Evolutionary conservation across 2,329 filamentous ascomycete genomes (phyloP).

Genomic region (Cladophialophora chaetospira): DNA sequence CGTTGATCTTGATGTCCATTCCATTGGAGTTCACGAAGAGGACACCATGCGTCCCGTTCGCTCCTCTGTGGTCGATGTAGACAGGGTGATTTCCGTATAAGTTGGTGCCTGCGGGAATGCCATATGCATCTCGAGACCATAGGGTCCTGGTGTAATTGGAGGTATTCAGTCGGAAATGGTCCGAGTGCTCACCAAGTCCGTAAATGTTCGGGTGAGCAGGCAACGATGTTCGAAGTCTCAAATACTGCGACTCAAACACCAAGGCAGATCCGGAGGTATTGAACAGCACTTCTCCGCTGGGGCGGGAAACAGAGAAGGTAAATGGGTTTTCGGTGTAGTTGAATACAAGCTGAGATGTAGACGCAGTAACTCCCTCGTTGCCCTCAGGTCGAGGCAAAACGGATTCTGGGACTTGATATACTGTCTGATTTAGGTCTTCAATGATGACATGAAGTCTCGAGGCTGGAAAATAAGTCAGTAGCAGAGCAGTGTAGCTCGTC

Average conservation of each 20-base stretch:
- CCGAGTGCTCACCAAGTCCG: slow-evolving; percentile 76
- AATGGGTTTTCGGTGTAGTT: slow-evolving; percentile 61
- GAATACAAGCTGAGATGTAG: slow-evolving; percentile 47
- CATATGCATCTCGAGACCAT: slow-evolving; percentile 69
- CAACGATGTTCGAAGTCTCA: slow-evolving; percentile 70
- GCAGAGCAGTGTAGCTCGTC: background rate
- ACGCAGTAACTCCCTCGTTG: slow-evolving; percentile 49
- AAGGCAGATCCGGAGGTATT: slow-evolving; percentile 68
- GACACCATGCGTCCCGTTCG: slow-evolving; percentile 61
- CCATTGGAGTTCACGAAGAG: slow-evolving; percentile 73
- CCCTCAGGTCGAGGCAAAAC: slow-evolving; percentile 64
- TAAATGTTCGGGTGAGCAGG: slow-evolving; percentile 72
- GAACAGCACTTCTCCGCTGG: slow-evolving; percentile 54
- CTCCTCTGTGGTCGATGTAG: slow-evolving; percentile 72
- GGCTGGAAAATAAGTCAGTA: slow-evolving; percentile 44
- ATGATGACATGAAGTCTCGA: slow-evolving; percentile 74
- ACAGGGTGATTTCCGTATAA: slow-evolving; percentile 73
- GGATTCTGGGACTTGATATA: slow-evolving; percentile 73
- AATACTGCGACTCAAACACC: slow-evolving; percentile 76
- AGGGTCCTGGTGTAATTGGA: slow-evolving; percentile 70
- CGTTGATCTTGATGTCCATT: slow-evolving; percentile 76
- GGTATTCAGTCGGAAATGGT: slow-evolving; percentile 68
- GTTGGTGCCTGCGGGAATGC: slow-evolving; percentile 63
- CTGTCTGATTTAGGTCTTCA: slow-evolving; percentile 67
- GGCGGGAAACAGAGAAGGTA: slow-evolving; percentile 61